Percentiles rank a stretch among this genome's conserved stretches.
phyloP scores from a whole-genome alignment of 306 rosid species.

The Trichosanthes truncata region DNA sequence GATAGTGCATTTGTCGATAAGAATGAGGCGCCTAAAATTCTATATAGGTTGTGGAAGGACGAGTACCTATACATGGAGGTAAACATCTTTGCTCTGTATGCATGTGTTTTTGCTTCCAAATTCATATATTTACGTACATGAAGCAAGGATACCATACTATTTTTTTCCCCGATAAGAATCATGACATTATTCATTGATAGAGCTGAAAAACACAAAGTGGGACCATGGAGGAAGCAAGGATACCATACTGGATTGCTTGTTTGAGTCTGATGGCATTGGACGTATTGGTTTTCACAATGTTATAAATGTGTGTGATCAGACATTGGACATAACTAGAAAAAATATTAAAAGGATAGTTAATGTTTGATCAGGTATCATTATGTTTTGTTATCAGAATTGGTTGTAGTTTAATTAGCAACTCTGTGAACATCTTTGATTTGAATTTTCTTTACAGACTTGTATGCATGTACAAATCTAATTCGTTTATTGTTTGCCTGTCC shows the following conservation, averaged over 20 bases:
- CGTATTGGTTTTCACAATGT: neutral
- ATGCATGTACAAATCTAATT: neutral
- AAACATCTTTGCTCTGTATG: conserved; percentile 7
- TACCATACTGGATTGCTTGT: neutral
- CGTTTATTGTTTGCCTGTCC: neutral
- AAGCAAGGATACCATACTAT: neutral
- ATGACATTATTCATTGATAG: neutral
- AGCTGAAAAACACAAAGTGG: neutral
- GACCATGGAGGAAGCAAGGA: neutral
- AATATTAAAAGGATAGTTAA: neutral
- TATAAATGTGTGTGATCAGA: neutral
- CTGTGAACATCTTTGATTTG: neutral
- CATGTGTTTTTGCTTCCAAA: neutral
- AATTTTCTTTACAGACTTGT: neutral
- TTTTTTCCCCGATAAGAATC: neutral
- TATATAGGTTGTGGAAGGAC: conserved; percentile 66
- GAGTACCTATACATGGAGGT: conserved; percentile 87
- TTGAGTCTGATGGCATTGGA: neutral
- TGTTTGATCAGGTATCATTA: neutral
- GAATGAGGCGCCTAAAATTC: conserved; percentile 65
- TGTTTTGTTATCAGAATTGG: neutral
- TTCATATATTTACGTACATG: neutral
- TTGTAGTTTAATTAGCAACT: neutral
- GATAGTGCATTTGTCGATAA: conserved; percentile 65
- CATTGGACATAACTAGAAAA: neutral